Conservation (phyloP, 2,329 filamentous ascomycete species). For the Penicillium vulpinum region DNA sequence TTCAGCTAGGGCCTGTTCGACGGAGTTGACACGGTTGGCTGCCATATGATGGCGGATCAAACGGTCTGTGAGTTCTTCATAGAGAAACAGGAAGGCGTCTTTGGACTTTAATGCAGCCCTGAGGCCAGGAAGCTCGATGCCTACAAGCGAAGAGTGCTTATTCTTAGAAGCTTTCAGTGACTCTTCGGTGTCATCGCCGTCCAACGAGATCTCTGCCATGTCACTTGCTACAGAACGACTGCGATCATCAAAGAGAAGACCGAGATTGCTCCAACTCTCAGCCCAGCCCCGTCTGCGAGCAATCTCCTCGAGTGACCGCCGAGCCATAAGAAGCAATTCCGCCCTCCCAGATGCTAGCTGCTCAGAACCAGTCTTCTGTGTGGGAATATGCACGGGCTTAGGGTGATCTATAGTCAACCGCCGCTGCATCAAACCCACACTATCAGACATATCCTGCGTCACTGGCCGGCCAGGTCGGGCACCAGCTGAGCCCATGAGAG, state of each 20-base stretch:
- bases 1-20: slow-evolving; percentile 77
- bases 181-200: slow-evolving; percentile 27
- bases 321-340: slow-evolving; percentile 76
- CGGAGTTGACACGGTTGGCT: slow-evolving; percentile 74
- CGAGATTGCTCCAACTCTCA: slow-evolving; percentile 69
- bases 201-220: slow-evolving; percentile 39
- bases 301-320: slow-evolving; percentile 74
- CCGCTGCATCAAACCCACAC: slow-evolving; percentile 38
- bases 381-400: slow-evolving; percentile 43
- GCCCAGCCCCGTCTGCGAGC: slow-evolving; percentile 73
- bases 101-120: slow-evolving; percentile 61
- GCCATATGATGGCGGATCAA: slow-evolving; percentile 79
- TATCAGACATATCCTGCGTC: slow-evolving; percentile 36
- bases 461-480: slow-evolving; percentile 25
- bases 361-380: slow-evolving; percentile 63
- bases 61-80: slow-evolving; percentile 78
- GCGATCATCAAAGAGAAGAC: slow-evolving; percentile 38
- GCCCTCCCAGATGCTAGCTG: slow-evolving; percentile 80
- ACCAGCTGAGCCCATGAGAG: slow-evolving; percentile 26
- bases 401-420: slow-evolving; percentile 45
- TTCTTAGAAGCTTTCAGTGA: slow-evolving; percentile 16
- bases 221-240: slow-evolving; percentile 28
- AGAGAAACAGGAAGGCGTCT: slow-evolving; percentile 66
- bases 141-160: slow-evolving; percentile 37
- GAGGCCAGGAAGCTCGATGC: slow-evolving; percentile 59